A percentile compares a stretch with the other conserved stretches of the same genome.
These are phyloP conservation scores for Monarda citriodora DNA, from an alignment of 305 asterid genomes.

Conservation along the genomic window DNA sequence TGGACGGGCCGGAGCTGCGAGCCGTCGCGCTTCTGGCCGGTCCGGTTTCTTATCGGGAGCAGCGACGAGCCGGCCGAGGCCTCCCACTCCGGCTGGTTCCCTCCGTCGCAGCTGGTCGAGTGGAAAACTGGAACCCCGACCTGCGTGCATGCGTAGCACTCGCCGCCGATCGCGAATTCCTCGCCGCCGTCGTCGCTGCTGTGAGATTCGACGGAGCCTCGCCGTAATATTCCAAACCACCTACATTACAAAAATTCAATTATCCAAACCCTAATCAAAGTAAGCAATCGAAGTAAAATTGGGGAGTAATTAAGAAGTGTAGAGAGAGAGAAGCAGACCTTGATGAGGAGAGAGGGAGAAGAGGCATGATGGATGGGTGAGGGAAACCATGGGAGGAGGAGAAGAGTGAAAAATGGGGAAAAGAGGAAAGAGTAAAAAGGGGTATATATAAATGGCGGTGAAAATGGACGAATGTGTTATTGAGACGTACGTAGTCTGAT, in stretches of 20 bases:
- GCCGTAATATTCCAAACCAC: conserved; percentile 64
- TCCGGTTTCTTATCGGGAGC: conserved; percentile 55
- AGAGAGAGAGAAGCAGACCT: conserved; percentile 25
- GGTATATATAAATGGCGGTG: conserved; percentile 1
- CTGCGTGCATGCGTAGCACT: conserved; percentile 90
- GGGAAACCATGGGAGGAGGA: conserved; percentile 54
- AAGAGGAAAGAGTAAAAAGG: background rate
- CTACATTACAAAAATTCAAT: conserved; percentile 26
- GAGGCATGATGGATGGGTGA: conserved; percentile 41
- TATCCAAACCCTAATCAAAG: background rate
- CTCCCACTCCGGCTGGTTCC: conserved; percentile 84
- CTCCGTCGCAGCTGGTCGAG: conserved; percentile 88
- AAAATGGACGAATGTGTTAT: background rate
- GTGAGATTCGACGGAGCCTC: conserved; percentile 36
- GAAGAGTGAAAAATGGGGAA: background rate
- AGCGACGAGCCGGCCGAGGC: conserved; percentile 93
- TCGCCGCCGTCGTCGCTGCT: conserved; percentile 34
- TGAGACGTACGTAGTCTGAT: no score
- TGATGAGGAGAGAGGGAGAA: conserved; percentile 41
- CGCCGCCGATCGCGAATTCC: conserved; percentile 28
- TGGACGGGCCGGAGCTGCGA: conserved; percentile 1
- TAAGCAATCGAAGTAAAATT: no score
- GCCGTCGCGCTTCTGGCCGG: conserved; percentile 20
- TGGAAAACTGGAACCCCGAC: conserved; percentile 87
- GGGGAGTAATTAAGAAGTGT: background rate